Evolutionary conservation across 106 monocot species (phyloP).

Genomic region (Allium sativum): DNA sequence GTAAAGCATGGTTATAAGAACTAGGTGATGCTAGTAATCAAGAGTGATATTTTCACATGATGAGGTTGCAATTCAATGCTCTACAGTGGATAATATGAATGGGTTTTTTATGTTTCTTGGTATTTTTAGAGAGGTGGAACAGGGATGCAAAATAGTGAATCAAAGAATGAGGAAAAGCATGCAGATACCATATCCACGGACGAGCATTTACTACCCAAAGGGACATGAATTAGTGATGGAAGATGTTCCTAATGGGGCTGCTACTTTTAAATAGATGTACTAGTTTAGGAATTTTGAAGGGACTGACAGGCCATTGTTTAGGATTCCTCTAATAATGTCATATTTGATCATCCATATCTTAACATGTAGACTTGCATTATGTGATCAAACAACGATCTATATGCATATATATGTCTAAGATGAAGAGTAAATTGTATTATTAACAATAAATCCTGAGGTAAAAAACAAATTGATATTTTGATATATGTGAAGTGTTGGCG

Average conservation of each 20-base stretch:
- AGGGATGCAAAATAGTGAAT: background rate
- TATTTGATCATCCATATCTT: constrained; percentile 21
- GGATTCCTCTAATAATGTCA: background rate
- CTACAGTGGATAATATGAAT: too few species aligned
- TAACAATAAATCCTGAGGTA: too few species aligned
- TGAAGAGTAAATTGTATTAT: too few species aligned
- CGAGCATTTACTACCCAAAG: constrained; percentile 58
- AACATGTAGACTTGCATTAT: constrained; percentile 1
- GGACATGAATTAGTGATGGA: constrained; percentile 60
- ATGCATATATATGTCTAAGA: too few species aligned
- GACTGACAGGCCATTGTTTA: constrained; percentile 11
- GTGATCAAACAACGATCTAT: too few species aligned
- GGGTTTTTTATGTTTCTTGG: too few species aligned
- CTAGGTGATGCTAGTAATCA: too few species aligned
- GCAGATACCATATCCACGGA: constrained; percentile 49
- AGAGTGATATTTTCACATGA: too few species aligned
- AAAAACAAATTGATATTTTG: too few species aligned
- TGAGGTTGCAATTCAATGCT: too few species aligned
- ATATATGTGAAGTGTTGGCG: too few species aligned
- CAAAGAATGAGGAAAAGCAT: background rate
- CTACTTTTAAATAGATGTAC: constrained; percentile 14
- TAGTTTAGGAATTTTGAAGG: constrained; percentile 42
- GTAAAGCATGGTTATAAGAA: too few species aligned
- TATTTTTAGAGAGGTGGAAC: constrained; percentile 12
- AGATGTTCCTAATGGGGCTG: constrained; percentile 25